These are phyloP conservation scores for Fomitopsis pinicola DNA, from an alignment of 1,284 basidiomycete species.

Conservation along the genomic window DNA sequence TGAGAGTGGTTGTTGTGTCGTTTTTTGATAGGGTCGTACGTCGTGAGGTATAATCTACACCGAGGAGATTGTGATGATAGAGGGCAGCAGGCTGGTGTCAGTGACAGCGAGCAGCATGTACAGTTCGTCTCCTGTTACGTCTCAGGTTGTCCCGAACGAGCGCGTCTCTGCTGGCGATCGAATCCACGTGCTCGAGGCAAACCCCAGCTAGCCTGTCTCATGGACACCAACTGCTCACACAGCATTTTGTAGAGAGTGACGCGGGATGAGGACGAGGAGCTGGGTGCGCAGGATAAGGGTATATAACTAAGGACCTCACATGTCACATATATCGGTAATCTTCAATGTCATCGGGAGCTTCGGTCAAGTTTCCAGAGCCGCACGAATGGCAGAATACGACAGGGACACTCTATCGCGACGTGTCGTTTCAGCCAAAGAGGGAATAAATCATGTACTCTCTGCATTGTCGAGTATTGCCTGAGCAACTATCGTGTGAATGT, in stretches of 20 bases:
- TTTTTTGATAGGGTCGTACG: neutral
- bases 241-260: too few relatives aligned
- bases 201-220: neutral
- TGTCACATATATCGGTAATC: too few relatives aligned
- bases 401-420: too few relatives aligned
- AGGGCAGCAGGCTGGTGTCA: neutral
- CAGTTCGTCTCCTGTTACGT: neutral
- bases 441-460: slow-evolving; percentile 12
- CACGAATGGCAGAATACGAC: too few relatives aligned
- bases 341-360: too few relatives aligned
- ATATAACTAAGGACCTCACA: too few relatives aligned
- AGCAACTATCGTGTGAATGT: slow-evolving; percentile 72
- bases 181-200: neutral
- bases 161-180: neutral
- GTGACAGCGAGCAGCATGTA: neutral
- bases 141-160: neutral
- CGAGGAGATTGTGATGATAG: neutral
- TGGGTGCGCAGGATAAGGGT: too few relatives aligned
- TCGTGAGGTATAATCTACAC: neutral
- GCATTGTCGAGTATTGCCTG: slow-evolving; percentile 55
- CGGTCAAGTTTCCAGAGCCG: too few relatives aligned
- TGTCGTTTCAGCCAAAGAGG: too few relatives aligned
- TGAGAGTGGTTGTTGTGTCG: neutral
- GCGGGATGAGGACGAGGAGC: too few relatives aligned
- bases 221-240: too few relatives aligned